Evolutionary conservation across 106 monocot species (phyloP).

Genomic region (Hemerocallis citrina): DNA sequence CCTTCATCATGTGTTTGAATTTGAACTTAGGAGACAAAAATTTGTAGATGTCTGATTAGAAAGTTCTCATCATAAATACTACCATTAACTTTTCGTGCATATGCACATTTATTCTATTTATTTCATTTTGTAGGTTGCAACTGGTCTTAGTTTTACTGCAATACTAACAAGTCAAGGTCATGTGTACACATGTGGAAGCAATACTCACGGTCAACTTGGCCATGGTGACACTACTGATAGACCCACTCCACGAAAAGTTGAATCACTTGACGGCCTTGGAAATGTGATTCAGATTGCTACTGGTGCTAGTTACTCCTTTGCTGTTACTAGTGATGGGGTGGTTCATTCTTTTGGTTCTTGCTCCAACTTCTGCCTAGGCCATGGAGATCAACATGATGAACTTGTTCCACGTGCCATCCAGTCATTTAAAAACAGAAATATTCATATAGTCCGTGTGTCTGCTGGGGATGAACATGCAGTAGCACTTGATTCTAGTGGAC

Average conservation of each 20-base stretch:
- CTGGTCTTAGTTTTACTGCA: slow-evolving; percentile 82
- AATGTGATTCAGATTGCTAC: slow-evolving; percentile 79
- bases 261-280: slow-evolving; percentile 36
- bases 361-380: slow-evolving; percentile 93
- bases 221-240: slow-evolving; percentile 76
- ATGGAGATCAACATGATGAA: slow-evolving; percentile 87
- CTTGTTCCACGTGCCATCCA: slow-evolving; percentile 71
- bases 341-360: slow-evolving; percentile 91
- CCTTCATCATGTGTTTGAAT: background rate
- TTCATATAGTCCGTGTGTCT: slow-evolving; percentile 78
- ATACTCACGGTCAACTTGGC: slow-evolving; percentile 93
- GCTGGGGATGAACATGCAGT: slow-evolving; percentile 99
- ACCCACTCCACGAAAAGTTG: slow-evolving; percentile 55
- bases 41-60: background rate
- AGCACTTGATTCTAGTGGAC: slow-evolving; percentile 84
- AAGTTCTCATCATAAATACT: background rate
- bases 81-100: background rate
- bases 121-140: slow-evolving; percentile 58
- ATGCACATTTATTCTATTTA: background rate
- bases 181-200: slow-evolving; percentile 87
- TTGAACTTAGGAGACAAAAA: background rate
- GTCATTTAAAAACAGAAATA: slow-evolving; percentile 56
- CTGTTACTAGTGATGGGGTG: slow-evolving; percentile 70
- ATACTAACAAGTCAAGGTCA: slow-evolving; percentile 63
- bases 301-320: slow-evolving; percentile 80